Evolutionary conservation across 1,284 basidiomycete genomes (phyloP).

Genomic region (Dichomitus squalens): DNA sequence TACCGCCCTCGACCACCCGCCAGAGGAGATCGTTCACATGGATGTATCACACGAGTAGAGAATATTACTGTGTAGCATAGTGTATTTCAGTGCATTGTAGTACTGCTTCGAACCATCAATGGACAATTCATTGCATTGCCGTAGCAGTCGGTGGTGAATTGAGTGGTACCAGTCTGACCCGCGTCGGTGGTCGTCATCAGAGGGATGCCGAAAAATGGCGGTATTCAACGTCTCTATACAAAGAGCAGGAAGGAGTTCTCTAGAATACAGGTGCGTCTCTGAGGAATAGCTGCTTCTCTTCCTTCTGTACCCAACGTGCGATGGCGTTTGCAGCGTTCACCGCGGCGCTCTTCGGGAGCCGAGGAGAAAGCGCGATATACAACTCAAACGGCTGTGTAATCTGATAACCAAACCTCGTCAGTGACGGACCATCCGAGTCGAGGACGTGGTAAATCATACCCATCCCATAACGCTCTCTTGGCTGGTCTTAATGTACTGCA

Average conservation of each 20-base stretch:
- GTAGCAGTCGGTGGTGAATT: no score
- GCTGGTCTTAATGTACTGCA: conserved; percentile 84
- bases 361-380: conserved; percentile 83
- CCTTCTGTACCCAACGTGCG: conserved; percentile 87
- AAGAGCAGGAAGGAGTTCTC: neutral
- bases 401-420: conserved; percentile 42
- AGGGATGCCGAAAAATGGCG: no score
- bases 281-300: conserved; percentile 83
- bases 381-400: conserved; percentile 93
- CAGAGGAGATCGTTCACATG: conserved; percentile 38
- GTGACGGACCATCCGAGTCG: neutral
- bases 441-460: conserved; percentile 48
- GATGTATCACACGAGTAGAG: conserved; percentile 31
- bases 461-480: conserved; percentile 90
- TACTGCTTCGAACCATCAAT: neutral
- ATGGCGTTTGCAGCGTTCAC: conserved; percentile 89
- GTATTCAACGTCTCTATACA: neutral
- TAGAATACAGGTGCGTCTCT: conserved; percentile 87
- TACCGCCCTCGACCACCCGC: conserved; percentile 32
- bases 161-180: no score
- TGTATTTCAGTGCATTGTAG: conserved; percentile 12
- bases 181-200: neutral
- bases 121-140: neutral
- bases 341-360: conserved; percentile 83
- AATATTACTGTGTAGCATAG: conserved; percentile 21